Base-by-base conservation (phyloP, 2,329 filamentous ascomycete genomes). In the Colletotrichum lentis region DNA sequence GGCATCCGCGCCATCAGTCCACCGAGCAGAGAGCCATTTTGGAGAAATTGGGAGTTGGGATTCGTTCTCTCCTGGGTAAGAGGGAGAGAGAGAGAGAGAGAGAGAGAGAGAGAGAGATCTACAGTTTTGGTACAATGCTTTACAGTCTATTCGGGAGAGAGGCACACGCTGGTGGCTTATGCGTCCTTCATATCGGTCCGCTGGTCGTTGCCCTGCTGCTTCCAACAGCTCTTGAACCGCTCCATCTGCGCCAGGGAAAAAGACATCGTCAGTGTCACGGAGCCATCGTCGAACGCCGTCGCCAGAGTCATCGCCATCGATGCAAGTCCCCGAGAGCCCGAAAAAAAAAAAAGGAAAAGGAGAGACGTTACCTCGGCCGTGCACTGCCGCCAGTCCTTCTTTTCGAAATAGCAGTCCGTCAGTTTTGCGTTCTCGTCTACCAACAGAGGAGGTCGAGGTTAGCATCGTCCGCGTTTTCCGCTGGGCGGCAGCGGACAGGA, bases 331-430 rank as follows among this genome's bases (percentile, higher is more conserved):
- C 11, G 39, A 55, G 70, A 62, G 39, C n/a, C 37, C 20, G 0
- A 55, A 56, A 41, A 61, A 22, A n/a, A n/a, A n/a, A n/a, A n/a
- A n/a, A n/a, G n/a, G 3, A n/a, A 22, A 55, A 55, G 14, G 27
- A 44, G 27, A 57, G 47, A 81, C 91, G 83, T 31, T 78, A 97
- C 95, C 88, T 98, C 95, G 72, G 89, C 85, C 76, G 91, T 91
- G 80, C 96, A 99, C 66, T 86, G 85, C 73, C 96, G 86, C 95
- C 96, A 99, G 77, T 99, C 96, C 78, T 94, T 97, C 85, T 94
- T 97, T 63, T 95, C 93, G 76, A 88, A 97, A 79, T 96, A 97
- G 80, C 96, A 99, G 78, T 98, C 93, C 43, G 94, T 97, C 89
- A 99, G 87, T 76, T 89, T 94, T 62, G 87, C 83, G 76, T 98